Conservation (phyloP, 2,329 filamentous ascomycete genomes). For the Bipolaris cookei region DNA sequence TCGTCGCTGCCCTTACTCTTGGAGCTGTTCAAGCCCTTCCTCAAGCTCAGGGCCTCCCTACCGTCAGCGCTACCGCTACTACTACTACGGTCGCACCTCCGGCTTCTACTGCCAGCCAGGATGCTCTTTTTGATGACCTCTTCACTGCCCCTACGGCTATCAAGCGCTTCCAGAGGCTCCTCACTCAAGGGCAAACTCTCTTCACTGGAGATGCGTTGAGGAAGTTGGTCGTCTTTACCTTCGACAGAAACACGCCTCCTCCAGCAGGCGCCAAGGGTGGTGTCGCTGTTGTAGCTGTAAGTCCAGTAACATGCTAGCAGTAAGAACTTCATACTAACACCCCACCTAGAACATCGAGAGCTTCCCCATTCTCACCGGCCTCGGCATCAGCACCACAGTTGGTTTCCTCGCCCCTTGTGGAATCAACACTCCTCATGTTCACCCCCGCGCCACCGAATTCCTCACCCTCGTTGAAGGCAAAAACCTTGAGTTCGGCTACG, state of each 20-base stretch:
- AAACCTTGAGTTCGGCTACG: slow-evolving; percentile 53
- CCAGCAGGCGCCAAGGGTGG: slow-evolving; percentile 62
- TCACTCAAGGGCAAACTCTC: slow-evolving; percentile 40
- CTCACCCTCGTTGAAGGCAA: slow-evolving; percentile 53
- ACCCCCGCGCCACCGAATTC: slow-evolving; percentile 58
- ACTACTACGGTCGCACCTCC: slow-evolving; percentile 10
- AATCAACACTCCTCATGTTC: slow-evolving; percentile 58
- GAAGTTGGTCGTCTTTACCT: slow-evolving; percentile 67
- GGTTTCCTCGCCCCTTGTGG: slow-evolving; percentile 54
- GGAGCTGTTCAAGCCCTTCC: slow-evolving; percentile 43
- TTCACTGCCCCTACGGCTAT: slow-evolving; percentile 44
- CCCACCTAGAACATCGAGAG: slow-evolving; percentile 43
- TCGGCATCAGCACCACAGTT: slow-evolving; percentile 49
- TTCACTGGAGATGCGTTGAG: slow-evolving; percentile 41
- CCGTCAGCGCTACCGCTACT: neutral
- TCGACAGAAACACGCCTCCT: slow-evolving; percentile 53
- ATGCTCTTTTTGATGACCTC: slow-evolving; percentile 39
- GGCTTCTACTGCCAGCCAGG: slow-evolving; percentile 25
- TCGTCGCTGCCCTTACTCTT: slow-evolving; percentile 43
- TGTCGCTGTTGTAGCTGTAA: slow-evolving; percentile 34
- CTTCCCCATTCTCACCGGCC: slow-evolving; percentile 50
- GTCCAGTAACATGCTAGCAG: neutral
- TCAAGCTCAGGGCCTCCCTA: slow-evolving; percentile 19
- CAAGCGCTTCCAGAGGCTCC: slow-evolving; percentile 49
- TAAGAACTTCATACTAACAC: slow-evolving; percentile 1